Evolutionary conservation across 2,329 filamentous ascomycete genomes (phyloP), one percentile per base, ranked within the genome.

Genomic region (Didymellaceae sp.): DNA sequence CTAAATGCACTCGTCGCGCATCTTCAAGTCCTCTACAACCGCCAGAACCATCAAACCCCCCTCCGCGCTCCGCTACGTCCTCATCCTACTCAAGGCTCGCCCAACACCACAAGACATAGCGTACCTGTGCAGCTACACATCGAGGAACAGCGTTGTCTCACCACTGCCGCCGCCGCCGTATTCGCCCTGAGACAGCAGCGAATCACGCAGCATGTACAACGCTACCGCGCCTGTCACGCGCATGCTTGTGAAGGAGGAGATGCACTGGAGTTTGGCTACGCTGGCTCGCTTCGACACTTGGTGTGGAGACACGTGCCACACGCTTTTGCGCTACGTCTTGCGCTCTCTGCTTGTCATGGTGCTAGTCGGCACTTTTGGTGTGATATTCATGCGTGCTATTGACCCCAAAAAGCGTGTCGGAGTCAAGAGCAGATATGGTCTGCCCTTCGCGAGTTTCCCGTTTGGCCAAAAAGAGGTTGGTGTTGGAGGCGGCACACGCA

Each of bases 71-170:
- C 63, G 55, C 47, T 68, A 67, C 54, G 56, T 62, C 3, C 48
- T 67, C 38, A 65, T 67, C 17, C 49, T 70, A 2, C 61, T 68
- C 13, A 68, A 65, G 57, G 67, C 65, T 13, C 54, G 62, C 8
- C 67, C 65, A 6, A 50, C 58, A 9, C 46, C 40, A 20, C 22
- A 44, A 21, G 47, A 51, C 30, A 41, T 45, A 45, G 47, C 20
- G 22, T 51, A 35, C 11, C 6, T 51, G 35, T 45, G 41, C 47
- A 34, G 6, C 10, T 45, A 45, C 41, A 25, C 41, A 1, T 41
- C 47, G 1, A n/a, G 22, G n/a, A 34, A 35, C 28, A 35, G 8
- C 30, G 22, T 17, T 16, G 30, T 10, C n/a, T n/a, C n/a, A n/a
- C n/a, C n/a, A n/a, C n/a, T n/a, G 10, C 22, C 41, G 14, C 45